Evolutionary conservation across 2,329 filamentous ascomycete species (phyloP).

Genomic region (Aplosporella prunicola): DNA sequence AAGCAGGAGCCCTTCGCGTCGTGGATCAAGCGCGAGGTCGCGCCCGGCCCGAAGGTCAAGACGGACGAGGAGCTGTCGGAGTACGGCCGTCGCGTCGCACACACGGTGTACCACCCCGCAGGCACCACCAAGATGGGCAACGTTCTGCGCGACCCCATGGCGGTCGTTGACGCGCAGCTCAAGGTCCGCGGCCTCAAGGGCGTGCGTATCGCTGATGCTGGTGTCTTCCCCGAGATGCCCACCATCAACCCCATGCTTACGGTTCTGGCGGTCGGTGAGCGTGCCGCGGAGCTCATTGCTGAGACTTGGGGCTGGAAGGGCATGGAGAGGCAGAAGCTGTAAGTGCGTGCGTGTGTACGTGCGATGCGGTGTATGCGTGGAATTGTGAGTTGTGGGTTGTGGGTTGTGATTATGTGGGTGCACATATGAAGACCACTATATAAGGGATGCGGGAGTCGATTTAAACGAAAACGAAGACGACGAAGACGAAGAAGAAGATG

Average conservation of each 20-base stretch:
- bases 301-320: constrained; percentile 60
- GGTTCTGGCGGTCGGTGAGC: constrained; percentile 73
- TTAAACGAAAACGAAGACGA: too few species aligned
- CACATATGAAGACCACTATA: too few species aligned
- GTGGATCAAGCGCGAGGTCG: constrained; percentile 76
- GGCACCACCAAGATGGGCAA: constrained; percentile 90
- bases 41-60: constrained; percentile 62
- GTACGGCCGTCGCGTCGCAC: constrained; percentile 71
- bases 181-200: constrained; percentile 63
- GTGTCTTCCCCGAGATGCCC: constrained; percentile 80
- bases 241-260: constrained; percentile 88
- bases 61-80: constrained; percentile 72
- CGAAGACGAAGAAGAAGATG: constrained; percentile 1
- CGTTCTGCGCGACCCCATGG: constrained; percentile 54
- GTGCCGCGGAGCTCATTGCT: constrained; percentile 73
- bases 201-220: constrained; percentile 74
- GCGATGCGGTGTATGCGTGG: background rate
- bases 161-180: constrained; percentile 70
- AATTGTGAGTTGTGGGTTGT: too few species aligned
- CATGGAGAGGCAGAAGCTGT: constrained; percentile 45
- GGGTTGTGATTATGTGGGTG: too few species aligned
- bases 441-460: too few species aligned
- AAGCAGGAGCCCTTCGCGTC: constrained; percentile 66
- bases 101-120: constrained; percentile 84
- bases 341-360: constrained; percentile 18